These are phyloP conservation scores for Populus alba DNA, from an alignment of 345 rosid species.

Conservation along the genomic window DNA sequence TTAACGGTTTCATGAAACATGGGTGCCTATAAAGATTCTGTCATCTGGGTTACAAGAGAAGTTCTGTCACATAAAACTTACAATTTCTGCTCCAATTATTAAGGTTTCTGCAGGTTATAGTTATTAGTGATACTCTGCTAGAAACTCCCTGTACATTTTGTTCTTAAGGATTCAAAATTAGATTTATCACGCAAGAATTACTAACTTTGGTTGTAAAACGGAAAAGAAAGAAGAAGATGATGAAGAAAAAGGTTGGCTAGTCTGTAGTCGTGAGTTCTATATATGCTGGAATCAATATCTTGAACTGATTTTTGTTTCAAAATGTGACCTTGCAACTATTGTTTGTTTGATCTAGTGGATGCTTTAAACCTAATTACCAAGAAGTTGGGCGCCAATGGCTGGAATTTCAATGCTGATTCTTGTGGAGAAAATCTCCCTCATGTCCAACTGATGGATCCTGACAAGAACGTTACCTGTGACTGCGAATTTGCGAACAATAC, in stretches of 20 bases:
- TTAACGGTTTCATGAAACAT: not conserved
- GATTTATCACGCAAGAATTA: not conserved
- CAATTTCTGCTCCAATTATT: not conserved
- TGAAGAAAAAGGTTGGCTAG: not conserved
- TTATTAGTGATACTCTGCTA: not conserved
- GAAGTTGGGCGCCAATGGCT: conserved; percentile 42
- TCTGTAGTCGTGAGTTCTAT: not conserved
- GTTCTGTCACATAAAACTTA: not conserved
- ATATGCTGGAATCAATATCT: not conserved
- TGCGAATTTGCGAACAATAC: conserved; percentile 31
- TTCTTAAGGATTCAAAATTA: not conserved
- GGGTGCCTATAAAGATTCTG: not conserved
- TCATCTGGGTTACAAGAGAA: not conserved
- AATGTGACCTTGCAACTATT: not conserved
- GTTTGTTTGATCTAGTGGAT: conserved; percentile 34
- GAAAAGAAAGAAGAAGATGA: not conserved
- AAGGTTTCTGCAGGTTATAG: not conserved
- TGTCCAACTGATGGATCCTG: conserved; percentile 29
- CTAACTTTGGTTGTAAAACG: not conserved
- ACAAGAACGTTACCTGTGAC: conserved; percentile 40
- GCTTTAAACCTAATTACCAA: conserved; percentile 38
- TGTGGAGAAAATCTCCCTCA: conserved; percentile 35
- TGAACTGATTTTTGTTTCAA: not conserved
- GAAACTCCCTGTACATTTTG: not conserved
- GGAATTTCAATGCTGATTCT: conserved; percentile 44